These are phyloP conservation scores for Colletotrichum brevisporum DNA, from an alignment of 2,329 filamentous ascomycete species.

Conservation along the genomic window DNA sequence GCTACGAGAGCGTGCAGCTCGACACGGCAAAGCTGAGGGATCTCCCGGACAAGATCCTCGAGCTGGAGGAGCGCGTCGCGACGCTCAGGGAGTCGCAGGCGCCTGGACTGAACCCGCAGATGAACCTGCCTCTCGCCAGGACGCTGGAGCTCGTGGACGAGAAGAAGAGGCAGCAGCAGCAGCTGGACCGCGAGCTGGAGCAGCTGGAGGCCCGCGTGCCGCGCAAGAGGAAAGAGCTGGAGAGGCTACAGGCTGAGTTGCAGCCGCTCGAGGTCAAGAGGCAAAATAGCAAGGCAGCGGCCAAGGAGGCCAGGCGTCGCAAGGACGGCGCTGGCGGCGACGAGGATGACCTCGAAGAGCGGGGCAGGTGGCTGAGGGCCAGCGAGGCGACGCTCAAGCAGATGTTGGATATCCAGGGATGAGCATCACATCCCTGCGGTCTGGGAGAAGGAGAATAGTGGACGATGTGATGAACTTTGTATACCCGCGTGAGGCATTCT, in stretches of 20 bases:
- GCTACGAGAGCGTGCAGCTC: slow-evolving; percentile 64
- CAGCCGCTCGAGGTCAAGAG: slow-evolving; percentile 77
- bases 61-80: slow-evolving; percentile 64
- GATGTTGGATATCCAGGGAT: slow-evolving; percentile 71
- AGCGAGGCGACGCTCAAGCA: slow-evolving; percentile 75
- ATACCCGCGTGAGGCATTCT: slow-evolving; percentile 33
- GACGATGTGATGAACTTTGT: slow-evolving; percentile 16
- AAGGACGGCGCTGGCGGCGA: slow-evolving; percentile 77
- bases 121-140: slow-evolving; percentile 71
- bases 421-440: slow-evolving; percentile 24
- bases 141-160: slow-evolving; percentile 68
- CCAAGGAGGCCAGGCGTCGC: slow-evolving; percentile 78
- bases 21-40: slow-evolving; percentile 65
- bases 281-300: slow-evolving; percentile 74
- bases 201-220: slow-evolving; percentile 73
- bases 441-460: neutral
- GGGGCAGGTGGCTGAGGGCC: slow-evolving; percentile 81
- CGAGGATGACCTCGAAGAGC: slow-evolving; percentile 81
- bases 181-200: slow-evolving; percentile 75
- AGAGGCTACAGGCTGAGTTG: slow-evolving; percentile 77
- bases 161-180: slow-evolving; percentile 65
- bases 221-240: slow-evolving; percentile 76
- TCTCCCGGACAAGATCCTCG: slow-evolving; percentile 64
- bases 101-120: slow-evolving; percentile 54
- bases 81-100: slow-evolving; percentile 60